Conservation (phyloP, 2,329 filamentous ascomycete species). For the Colletotrichum siamense region DNA sequence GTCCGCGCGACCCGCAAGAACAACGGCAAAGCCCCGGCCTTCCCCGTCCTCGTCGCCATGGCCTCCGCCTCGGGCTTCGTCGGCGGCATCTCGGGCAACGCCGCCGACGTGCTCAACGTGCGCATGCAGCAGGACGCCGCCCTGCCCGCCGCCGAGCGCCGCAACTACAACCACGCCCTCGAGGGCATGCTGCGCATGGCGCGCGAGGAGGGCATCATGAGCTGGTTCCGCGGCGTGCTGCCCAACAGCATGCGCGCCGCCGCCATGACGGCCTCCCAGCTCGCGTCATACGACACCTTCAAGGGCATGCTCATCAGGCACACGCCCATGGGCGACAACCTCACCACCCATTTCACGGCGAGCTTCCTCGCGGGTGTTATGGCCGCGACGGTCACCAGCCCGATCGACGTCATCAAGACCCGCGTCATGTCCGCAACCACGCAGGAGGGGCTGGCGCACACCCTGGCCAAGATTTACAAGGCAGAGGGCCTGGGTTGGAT, state of each 20-base stretch:
- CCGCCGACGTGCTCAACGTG: conserved; percentile 95
- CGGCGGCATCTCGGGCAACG: conserved; percentile 90
- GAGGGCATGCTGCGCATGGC: conserved; percentile 88
- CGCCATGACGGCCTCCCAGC: conserved; percentile 86
- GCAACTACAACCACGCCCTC: conserved; percentile 89
- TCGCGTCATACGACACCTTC: conserved; percentile 85
- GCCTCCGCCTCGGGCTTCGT: conserved; percentile 84
- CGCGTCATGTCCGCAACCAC: conserved; percentile 76
- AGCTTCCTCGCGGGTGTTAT: conserved; percentile 81
- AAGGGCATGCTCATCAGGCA: conserved; percentile 72
- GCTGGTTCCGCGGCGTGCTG: conserved; percentile 84
- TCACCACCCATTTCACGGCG: conserved; percentile 80
- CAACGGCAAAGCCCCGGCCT: conserved; percentile 58
- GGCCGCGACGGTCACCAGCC: conserved; percentile 83
- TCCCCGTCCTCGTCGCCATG: conserved; percentile 81
- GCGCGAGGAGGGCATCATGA: conserved; percentile 78
- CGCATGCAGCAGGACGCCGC: conserved; percentile 96
- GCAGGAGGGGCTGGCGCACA: conserved; percentile 57
- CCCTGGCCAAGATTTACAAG: conserved; percentile 71
- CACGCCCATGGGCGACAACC: conserved; percentile 71
- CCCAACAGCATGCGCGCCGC: conserved; percentile 82
- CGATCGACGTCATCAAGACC: conserved; percentile 90
- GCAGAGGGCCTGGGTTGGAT: conserved; percentile 80
- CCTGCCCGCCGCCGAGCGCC: conserved; percentile 72
- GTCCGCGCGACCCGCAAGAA: conserved; percentile 57